Base-by-base conservation (phyloP, 768 basidiomycete species). In the Daedaleopsis nitida region DNA sequence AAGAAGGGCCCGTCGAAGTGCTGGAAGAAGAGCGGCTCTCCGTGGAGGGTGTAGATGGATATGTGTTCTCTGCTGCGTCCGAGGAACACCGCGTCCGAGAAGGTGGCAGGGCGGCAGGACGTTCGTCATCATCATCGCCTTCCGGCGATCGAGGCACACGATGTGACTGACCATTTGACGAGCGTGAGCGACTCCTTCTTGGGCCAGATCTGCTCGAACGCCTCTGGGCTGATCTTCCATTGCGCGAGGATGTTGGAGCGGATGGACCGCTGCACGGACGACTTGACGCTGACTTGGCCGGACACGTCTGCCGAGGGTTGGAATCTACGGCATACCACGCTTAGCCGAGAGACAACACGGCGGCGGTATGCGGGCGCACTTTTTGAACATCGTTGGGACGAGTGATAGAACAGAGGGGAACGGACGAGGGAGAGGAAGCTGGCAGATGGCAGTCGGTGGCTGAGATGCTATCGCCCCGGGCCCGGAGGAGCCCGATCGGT, bases 121-220 rank as follows among this genome's bases (percentile, higher is more conserved):
- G 53, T 38, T 55, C 37, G 66, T 47, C 16, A 24, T 19, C 52
- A 13, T 39, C 45, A 27, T n/a, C 24, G 27, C 49, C 23, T 47
- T 23, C 10, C 19, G 50, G n/a, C 21, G 52, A 55, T 27, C 32
- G 57, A 56, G 24, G 37, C 67, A 56, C 24, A 71, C 45, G 52
- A 27, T n/a, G 35, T 42, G 47, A 81, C 83, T 66, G 74, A 95
- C 96, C 97, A 98, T 80, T 98, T 98, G 62, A 95, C 92, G 69
- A 91, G 89, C 5, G 91, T 88, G 50, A 98, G 80, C 2, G 88
- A 83, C 80, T 98, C 96, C 81, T 98, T 99, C 91, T 98, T 99
- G 3, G 96, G 94, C 97, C 97, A 99, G 54, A 99, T 84, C 68
- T 84, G 84, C 71, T 99, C 97, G 34, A 98, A 78, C 2, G 88